A percentile compares a stretch with the other conserved stretches of the same genome.
Evolutionary conservation across 768 basidiomycete species (phyloP).

Genomic region (Trametes villosa): DNA sequence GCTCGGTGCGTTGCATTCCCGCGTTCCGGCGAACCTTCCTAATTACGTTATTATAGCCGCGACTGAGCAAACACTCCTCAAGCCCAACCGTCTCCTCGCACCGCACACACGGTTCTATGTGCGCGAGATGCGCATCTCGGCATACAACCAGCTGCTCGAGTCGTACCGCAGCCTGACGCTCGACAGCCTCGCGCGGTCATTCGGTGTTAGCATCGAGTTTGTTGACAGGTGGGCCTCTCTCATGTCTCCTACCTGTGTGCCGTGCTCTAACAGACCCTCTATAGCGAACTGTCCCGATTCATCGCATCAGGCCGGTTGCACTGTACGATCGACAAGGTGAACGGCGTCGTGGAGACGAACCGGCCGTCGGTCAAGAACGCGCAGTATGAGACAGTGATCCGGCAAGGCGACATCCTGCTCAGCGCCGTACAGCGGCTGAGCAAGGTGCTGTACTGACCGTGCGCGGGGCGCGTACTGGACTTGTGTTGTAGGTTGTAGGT

Average conservation of each 20-base stretch:
- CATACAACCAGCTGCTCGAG: conserved; percentile 91
- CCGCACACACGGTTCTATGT: conserved; percentile 90
- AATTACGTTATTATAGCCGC: conserved; percentile 55
- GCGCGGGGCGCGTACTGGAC: not conserved
- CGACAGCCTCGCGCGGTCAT: conserved; percentile 81
- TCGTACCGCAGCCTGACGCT: conserved; percentile 89
- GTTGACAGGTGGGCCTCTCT: conserved; percentile 73
- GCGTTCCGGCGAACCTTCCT: not conserved
- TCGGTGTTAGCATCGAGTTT: conserved; percentile 88
- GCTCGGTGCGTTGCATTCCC: conserved; percentile 59
- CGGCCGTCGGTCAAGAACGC: conserved; percentile 76
- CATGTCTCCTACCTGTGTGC: not conserved
- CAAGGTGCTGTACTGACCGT: conserved; percentile 72
- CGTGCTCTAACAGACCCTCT: not conserved
- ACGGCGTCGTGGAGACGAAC: conserved; percentile 91
- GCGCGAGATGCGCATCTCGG: conserved; percentile 94
- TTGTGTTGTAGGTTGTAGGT: conserved; percentile 19
- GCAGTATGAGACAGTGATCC: conserved; percentile 92
- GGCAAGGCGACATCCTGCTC: conserved; percentile 88
- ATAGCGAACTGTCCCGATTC: conserved; percentile 88
- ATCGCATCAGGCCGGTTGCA: conserved; percentile 87
- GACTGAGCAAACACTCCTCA: conserved; percentile 84
- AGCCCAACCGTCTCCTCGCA: conserved; percentile 85
- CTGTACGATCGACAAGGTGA: conserved; percentile 93
- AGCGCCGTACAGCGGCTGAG: conserved; percentile 88